A percentile compares a stretch with the other conserved stretches of the same genome.
phyloP scores from a whole-genome alignment of 1,139 yeast genomes.

The Yamadazyma jaroonii region DNA sequence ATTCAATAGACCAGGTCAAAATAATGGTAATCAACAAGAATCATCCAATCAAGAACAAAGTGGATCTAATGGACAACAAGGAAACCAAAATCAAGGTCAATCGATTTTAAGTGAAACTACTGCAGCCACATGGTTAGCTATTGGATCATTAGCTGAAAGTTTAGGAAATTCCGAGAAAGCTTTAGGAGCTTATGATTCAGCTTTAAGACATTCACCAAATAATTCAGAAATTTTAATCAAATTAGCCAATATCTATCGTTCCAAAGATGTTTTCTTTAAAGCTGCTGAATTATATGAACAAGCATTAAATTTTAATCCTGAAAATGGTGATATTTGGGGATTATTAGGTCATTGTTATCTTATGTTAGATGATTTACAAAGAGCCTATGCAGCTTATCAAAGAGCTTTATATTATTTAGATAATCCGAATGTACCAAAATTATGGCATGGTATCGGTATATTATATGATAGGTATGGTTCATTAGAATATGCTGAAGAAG shows the following conservation, averaged over 20 bases:
- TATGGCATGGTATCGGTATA: slow-evolving; percentile 98
- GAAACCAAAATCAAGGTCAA: slow-evolving; percentile 9
- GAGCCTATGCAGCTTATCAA: slow-evolving; percentile 95
- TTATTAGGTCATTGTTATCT: slow-evolving; percentile 93
- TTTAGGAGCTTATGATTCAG: slow-evolving; percentile 84
- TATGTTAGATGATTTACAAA: slow-evolving; percentile 92
- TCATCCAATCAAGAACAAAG: background rate
- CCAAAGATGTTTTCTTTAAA: slow-evolving; percentile 84
- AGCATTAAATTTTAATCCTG: slow-evolving; percentile 77
- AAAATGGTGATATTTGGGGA: slow-evolving; percentile 97
- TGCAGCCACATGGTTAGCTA: slow-evolving; percentile 90
- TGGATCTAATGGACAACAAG: background rate
- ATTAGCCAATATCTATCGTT: slow-evolving; percentile 83
- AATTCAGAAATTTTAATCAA: slow-evolving; percentile 82
- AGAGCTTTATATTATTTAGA: slow-evolving; percentile 89
- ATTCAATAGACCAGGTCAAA: background rate
- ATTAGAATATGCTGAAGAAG: slow-evolving; percentile 95
- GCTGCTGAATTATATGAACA: slow-evolving; percentile 93
- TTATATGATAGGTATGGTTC: slow-evolving; percentile 94
- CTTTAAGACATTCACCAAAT: slow-evolving; percentile 81
- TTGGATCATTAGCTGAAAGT: slow-evolving; percentile 87
- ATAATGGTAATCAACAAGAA: slow-evolving; percentile 1
- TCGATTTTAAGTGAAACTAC: slow-evolving; percentile 58
- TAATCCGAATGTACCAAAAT: slow-evolving; percentile 92
- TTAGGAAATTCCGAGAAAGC: slow-evolving; percentile 90